Evolutionary conservation across 495 filamentous ascomycete genomes (phyloP).

Genomic region (Lichenothelia convexa): DNA sequence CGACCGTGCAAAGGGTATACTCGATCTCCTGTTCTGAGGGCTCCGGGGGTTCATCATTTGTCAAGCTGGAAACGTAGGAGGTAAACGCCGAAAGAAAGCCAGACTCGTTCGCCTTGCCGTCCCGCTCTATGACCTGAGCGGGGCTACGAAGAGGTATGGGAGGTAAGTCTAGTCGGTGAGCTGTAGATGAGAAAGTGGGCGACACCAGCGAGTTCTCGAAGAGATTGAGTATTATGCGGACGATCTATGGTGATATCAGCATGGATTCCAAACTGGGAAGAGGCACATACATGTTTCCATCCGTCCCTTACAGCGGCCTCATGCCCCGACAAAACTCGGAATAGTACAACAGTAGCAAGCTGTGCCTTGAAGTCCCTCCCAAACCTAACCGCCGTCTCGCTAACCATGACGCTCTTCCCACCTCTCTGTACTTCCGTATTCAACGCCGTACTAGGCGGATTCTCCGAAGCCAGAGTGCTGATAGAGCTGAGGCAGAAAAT

Average conservation of each 20-base stretch:
- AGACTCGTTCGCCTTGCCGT: conserved; percentile 51
- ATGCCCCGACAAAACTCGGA: conserved; percentile 70
- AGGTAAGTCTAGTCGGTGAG: conserved; percentile 52
- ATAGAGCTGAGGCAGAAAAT: conserved; percentile 78
- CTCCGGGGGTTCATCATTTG: conserved; percentile 91
- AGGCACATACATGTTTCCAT: conserved; percentile 61
- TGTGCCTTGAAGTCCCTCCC: conserved; percentile 87
- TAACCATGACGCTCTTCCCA: conserved; percentile 93
- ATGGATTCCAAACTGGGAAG: background rate
- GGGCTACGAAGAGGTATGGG: conserved; percentile 79
- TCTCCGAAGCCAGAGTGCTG: conserved; percentile 60
- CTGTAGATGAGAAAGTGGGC: conserved; percentile 56
- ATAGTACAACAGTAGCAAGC: conserved; percentile 81
- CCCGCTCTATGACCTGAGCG: conserved; percentile 85
- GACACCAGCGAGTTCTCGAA: conserved; percentile 92
- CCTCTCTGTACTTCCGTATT: conserved; percentile 94
- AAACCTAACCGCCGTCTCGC: conserved; percentile 92
- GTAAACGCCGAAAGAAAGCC: conserved; percentile 87
- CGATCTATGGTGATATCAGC: conserved; percentile 36
- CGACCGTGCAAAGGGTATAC: conserved; percentile 82
- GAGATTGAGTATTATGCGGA: conserved; percentile 83
- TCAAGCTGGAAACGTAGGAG: conserved; percentile 95
- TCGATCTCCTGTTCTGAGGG: conserved; percentile 95
- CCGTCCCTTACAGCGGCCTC: conserved; percentile 57
- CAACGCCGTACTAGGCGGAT: conserved; percentile 60